Evolutionary conservation across 768 basidiomycete species (phyloP).

Genomic region (Rhodocollybia butyracea): DNA sequence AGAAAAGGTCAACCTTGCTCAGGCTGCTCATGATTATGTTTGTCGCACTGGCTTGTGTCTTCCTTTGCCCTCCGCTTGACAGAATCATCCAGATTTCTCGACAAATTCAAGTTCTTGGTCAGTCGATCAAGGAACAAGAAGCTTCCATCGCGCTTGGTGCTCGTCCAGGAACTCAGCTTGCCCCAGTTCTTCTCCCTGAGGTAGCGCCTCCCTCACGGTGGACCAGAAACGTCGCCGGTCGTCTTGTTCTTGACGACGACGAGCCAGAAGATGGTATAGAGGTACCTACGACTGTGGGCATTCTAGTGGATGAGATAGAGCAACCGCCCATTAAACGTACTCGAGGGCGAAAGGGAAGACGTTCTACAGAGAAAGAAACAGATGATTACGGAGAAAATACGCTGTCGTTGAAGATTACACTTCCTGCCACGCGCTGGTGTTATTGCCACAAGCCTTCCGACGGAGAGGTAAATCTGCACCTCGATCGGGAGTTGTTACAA

Average conservation of each 20-base stretch:
- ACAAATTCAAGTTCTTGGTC: slow-evolving; percentile 74
- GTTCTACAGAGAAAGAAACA: slow-evolving; percentile 14
- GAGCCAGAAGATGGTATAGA: slow-evolving; percentile 13
- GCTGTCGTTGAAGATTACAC: slow-evolving; percentile 33
- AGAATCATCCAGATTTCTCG: slow-evolving; percentile 73
- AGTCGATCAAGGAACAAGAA: slow-evolving; percentile 65
- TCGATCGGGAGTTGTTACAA: too few relatives aligned
- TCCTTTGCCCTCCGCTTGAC: neutral
- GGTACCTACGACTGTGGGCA: slow-evolving; percentile 5
- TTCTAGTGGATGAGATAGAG: slow-evolving; percentile 6
- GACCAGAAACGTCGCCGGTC: neutral
- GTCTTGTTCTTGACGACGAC: slow-evolving; percentile 26
- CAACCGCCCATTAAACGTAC: slow-evolving; percentile 1
- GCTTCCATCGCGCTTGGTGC: slow-evolving; percentile 50
- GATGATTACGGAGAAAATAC: slow-evolving; percentile 18
- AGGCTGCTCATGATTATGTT: slow-evolving; percentile 69
- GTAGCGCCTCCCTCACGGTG: slow-evolving; percentile 41
- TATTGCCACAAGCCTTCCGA: slow-evolving; percentile 78
- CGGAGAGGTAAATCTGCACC: slow-evolving; percentile 57
- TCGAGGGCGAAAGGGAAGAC: slow-evolving; percentile 16
- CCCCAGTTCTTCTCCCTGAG: slow-evolving; percentile 58
- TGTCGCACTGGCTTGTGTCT: slow-evolving; percentile 18
- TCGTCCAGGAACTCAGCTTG: slow-evolving; percentile 45
- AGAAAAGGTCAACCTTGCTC: slow-evolving; percentile 76
- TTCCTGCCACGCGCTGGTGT: slow-evolving; percentile 55